Evolutionary conservation across 2,329 filamentous ascomycete genomes (phyloP), one percentile per base, ranked within the genome.

Genomic region (Trichothecium sympodiale): DNA sequence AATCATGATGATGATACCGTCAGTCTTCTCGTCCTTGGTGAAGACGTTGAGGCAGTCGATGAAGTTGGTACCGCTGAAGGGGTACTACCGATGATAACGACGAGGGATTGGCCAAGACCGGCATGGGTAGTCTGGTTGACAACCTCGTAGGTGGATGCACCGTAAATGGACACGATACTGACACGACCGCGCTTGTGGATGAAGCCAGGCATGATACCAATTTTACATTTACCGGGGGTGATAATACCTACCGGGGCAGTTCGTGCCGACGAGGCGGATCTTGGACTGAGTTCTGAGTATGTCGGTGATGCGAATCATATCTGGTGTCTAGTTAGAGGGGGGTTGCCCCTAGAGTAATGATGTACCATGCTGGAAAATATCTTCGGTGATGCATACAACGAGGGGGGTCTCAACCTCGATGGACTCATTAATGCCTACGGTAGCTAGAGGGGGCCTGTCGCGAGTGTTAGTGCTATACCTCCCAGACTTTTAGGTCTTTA

Each of bases 1-100:
- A 61, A 98, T 96, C 91, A 98, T 95, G 70, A 98, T 95, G 67
- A n/a, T n/a, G n/a, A 98, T 95, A 58, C 91, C 91, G 59, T 98
- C 91, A 28, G 91, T 98, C 69, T 94, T 86, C 60, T 82, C 74
- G 62, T 98, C 91, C 62, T 93, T 73, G 52, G 94, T 77, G 78
- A 98, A 98, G 58, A 96, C 86, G 59, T 85, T 83, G 52, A 98
- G 74, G 74, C 89, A 95, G 76, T 98, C 91, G 66, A 98, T 96
- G 73, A 96, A 98, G 77, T 94, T 96, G 65, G 91, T 96, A 52
- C 91, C 91, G 55, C 83, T 89, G 75, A 98, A 98, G 52, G 91
- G 91, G 67, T 98, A 67, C 91, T 91, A 46, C 91, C 91, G 53
- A 98, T 96, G 57, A 91, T 91, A 54, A 98, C 84, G 55, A 98